Conservation (phyloP, 371 early-diverging fungal genomes). For the Conidiobolus coronatus region DNA sequence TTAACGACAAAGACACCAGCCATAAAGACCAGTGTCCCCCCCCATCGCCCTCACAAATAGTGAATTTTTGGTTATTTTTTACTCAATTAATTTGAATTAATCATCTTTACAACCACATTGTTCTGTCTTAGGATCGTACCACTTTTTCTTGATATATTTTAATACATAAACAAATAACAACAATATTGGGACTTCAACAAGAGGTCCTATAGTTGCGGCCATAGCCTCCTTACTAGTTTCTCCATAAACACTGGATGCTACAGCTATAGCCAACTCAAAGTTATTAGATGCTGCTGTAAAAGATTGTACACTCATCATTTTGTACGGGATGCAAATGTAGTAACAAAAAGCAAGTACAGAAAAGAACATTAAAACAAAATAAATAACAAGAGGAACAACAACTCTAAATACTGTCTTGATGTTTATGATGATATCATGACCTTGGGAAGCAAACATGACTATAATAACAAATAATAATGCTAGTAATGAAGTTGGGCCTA, state of each 20-base stretch:
- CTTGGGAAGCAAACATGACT: constrained; percentile 55
- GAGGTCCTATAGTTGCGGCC: constrained; percentile 44
- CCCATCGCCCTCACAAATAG: too few species aligned
- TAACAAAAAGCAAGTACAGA: constrained; percentile 17
- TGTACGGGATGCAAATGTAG: constrained; percentile 14
- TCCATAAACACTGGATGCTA: constrained; percentile 42
- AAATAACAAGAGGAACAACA: constrained; percentile 38
- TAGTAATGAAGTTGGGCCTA: constrained; percentile 13
- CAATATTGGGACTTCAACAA: constrained; percentile 51
- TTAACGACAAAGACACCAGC: too few species aligned
- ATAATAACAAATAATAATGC: constrained; percentile 38
- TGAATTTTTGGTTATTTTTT: too few species aligned
- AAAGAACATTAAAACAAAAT: constrained; percentile 32
- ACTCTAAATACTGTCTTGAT: constrained; percentile 38
- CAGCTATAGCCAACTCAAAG: constrained; percentile 57
- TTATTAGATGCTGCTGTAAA: constrained; percentile 54
- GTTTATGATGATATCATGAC: constrained; percentile 29
- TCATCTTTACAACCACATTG: too few species aligned
- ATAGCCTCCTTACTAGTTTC: constrained; percentile 35
- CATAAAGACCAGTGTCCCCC: too few species aligned
- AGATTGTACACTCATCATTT: constrained; percentile 25
- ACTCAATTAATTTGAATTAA: too few species aligned
- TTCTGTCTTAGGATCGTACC: too few species aligned
- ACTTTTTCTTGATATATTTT: constrained; percentile 6
- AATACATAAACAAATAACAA: constrained; percentile 18